Conservation (phyloP, 305 asterid species). For the Fraxinus platypoda region DNA sequence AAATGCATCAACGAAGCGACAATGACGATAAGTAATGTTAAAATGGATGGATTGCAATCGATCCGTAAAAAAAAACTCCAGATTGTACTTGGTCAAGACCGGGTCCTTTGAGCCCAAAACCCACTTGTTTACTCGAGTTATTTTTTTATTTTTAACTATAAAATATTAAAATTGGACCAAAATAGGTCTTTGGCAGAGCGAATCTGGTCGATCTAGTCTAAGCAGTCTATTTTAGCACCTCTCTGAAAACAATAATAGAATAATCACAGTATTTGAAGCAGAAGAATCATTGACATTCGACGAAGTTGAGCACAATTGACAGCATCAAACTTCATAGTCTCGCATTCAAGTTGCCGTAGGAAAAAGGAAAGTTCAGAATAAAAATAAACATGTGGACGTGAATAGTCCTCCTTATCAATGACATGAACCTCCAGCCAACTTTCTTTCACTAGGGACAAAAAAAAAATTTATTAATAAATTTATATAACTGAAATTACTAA, state of each 20-base stretch:
- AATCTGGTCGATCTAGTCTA: not conserved
- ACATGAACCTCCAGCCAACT: not conserved
- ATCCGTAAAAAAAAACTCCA: not conserved
- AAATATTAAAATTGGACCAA: no score
- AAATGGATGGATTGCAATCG: not conserved
- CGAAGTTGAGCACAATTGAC: not conserved
- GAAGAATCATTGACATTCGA: not conserved
- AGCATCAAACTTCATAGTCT: not conserved
- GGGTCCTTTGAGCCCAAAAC: not conserved
- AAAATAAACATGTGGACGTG: not conserved
- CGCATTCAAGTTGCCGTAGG: not conserved
- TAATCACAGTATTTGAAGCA: not conserved
- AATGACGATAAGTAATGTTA: not conserved
- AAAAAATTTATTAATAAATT: not conserved
- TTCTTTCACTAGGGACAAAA: not conserved
- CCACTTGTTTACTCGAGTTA: not conserved
- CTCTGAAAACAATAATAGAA: not conserved
- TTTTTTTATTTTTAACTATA: not conserved
- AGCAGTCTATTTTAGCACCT: not conserved
- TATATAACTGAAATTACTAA: slow-evolving; percentile 21
- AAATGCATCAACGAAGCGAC: not conserved
- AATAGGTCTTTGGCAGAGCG: not conserved
- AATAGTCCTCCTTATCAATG: not conserved
- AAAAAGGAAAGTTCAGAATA: not conserved
- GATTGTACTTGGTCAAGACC: not conserved